Base-by-base conservation (phyloP, 352 stramenopile species). In the Phytopythium vexans region DNA sequence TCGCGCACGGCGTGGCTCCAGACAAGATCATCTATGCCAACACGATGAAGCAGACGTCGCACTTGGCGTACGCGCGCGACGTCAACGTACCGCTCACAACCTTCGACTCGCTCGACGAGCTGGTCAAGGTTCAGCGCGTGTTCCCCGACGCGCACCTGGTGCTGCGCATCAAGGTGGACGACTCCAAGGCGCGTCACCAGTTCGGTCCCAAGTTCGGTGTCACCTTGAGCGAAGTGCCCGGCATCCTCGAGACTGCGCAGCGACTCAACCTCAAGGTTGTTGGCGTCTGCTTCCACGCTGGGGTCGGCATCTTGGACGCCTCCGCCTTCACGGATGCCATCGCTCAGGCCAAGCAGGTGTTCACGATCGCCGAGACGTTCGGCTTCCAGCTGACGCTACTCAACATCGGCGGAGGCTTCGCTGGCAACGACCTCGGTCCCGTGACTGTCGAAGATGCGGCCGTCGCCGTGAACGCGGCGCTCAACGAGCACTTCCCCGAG, bases 351-450 rank as follows among this genome's bases (percentile, higher is more conserved):
- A 74, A 75, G 40, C 43, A 58, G 15, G 68, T 85, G 8, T 97
- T 97, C 41, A 67, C 77, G 4, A 71, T 94, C 54, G 88, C 72
- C 0, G 46, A 79, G 35, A 42, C 69, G 4, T 68, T 54, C 14
- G 82, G 88, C 1, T 88, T 86, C 42, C 42, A 67, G 8, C 80
- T 97, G 44, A 68, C 52, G 11, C 66, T 96, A 31, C 56, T 97
- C 38, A 89, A 97, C 62, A 77, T 97, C 49, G 90, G 89, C 8
- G 90, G 90, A 6, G 90, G 88, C 32, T 97, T 97, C 51, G 85
- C 84, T 34, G 70, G 72, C 11, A 56, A 74, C 36, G 58, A 86
- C 35, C 52, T 69, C 11, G 76, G 74, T 0, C 68, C 68, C 14
- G 60, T 83, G 34, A 79, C 58, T 15, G 59, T 88, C 49, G 60